Evolutionary conservation across 2,329 filamentous ascomycete species (phyloP), one percentile per base, ranked within the genome.

Genomic region (Claviceps sp.): DNA sequence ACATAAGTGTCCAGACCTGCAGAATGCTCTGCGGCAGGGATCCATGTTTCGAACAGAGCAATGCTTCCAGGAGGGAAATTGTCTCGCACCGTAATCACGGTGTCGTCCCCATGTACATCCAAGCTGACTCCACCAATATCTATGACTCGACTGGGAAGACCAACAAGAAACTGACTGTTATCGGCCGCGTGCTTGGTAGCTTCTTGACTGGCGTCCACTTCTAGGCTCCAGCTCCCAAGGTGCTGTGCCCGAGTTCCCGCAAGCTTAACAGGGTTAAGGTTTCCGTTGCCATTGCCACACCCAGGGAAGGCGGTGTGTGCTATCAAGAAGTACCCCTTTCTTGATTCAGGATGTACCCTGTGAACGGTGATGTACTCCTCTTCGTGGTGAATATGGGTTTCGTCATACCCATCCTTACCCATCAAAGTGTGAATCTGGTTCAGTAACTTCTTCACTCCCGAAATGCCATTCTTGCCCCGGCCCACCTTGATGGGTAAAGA

Each of bases 341-440:
- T 80, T 1, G 88, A 94, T 63, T 87, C 83, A 0, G 91, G 93
- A 63, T 98, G 90, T 2, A 97, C 88, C 55, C 94, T 79, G 66
- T 98, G 93, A 6, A 98, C 88, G 0, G 93, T 98, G 62, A 98
- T 86, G 64, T 95, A 96, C 66, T 98, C 86, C 52, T 88, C 86
- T 57, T 97, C 90, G 64, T 98, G 93, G 63, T 98, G 91, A 50
- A 98, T 88, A 62, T 96, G 91, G 7, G 89, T 95, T 67, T 98
- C 93, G 52, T 90, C 85, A 63, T 95, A 98, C 20, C 86, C 86
- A 57, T 97, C 88, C 63, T 89, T 86, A 56, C 93, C 93, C 93
- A 98, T 97, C 56, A 90, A 77, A 7, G 84, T 89, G 66, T 98
- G 94, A 48, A 98, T 91, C 62, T 91, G 83, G 66, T 98, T 98